Evolutionary conservation across 306 rosid species (phyloP), one percentile per base, ranked within the genome.

Genomic region (Coriaria nepalensis): DNA sequence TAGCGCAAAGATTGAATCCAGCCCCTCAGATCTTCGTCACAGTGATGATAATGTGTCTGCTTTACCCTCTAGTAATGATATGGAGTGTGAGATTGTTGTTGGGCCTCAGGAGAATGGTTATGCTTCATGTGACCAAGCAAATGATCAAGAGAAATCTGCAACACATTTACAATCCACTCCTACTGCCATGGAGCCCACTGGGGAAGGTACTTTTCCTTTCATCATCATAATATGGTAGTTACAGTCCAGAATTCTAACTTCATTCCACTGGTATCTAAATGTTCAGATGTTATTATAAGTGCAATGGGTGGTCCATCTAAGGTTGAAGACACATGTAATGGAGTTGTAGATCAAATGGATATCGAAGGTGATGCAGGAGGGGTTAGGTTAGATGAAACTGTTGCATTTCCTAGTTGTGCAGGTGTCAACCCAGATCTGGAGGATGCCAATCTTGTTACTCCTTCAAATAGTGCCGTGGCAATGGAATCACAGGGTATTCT

Each of bases 341-440:
- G 73, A 43, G 76, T 74, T 73, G 73, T 49, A 49, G 83, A 70
- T 45, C 75, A 64, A 51, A 64, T 59, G 57, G 73, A 64, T 44
- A 59, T 49, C 46, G 66, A 77, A 35, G 53, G 48, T 67, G 71
- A 73, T 55, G 52, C 75, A 66, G 68, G 53, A 40, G 53, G 62
- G 49, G 63, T 45, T 44, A 41, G 58, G 37, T 43, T 58, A 49
- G 78, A 65, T 52, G 93, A 70, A 64, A 58, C 58, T 10, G 45
- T 56, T 61, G 65, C 73, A 52, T 66, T 82, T 64, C 85, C 81
- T 69, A 63, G 72, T 53, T 57, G 74, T 71, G 72, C 80, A 55
- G 85, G 67, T 70, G 77, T 75, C 54, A 77, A 79, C 66, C 71
- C 76, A 48, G 93, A 69, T 54, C 56, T 71, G 59, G 86, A 77